Base-by-base conservation (phyloP, 306 rosid species). In the Castanea mollissima region DNA sequence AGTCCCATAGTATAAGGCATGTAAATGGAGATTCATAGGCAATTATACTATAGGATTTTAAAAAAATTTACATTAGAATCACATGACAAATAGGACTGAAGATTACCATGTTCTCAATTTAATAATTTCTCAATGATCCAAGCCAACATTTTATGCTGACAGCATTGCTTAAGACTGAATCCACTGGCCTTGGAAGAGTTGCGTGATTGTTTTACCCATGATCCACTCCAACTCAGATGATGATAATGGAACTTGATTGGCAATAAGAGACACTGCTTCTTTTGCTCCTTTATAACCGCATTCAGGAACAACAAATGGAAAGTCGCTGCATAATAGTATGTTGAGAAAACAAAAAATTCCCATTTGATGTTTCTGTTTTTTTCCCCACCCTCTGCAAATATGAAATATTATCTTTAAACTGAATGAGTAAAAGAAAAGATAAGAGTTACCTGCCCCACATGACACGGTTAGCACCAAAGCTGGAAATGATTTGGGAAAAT, bases 391-490 rank as follows among this genome's bases (percentile, higher is more conserved):
- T 54, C 3, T 23, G 23, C 57, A 54, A 19, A 55, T 72, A 38
- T 29, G 60, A 60, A 13, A 64, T 51, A 41, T 19, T 38, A 27
- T 55, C 69, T 55, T 64, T 60, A 20, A 31, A 14, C 6, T 70
- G n/a, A 44, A 76, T 19, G 67, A 35, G 54, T 9, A 58, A 12
- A 38, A 69, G 83, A 79, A 68, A 5, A 55, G 44, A 46, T 54
- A n/a, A 29, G 54, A 62, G 44, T 76, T 74, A 91, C 98, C 92
- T 92, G 79, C 98, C 98, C 97, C 97, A 91, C 93, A 94, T 88
- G 68, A 91, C 91, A 76, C 83, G 97, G 79, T 89, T 83, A 38
- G 97, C 97, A 41, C 98, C 94, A 81, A 87, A 94, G 54, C 86
- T 86, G 46, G 92, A 87, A 29, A 92, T 89, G 19, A 92, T 23